Evolutionary conservation across 805 yeast genomes (phyloP), one percentile per base, ranked within the genome.

Genomic region (Metschnikowia borealis): DNA sequence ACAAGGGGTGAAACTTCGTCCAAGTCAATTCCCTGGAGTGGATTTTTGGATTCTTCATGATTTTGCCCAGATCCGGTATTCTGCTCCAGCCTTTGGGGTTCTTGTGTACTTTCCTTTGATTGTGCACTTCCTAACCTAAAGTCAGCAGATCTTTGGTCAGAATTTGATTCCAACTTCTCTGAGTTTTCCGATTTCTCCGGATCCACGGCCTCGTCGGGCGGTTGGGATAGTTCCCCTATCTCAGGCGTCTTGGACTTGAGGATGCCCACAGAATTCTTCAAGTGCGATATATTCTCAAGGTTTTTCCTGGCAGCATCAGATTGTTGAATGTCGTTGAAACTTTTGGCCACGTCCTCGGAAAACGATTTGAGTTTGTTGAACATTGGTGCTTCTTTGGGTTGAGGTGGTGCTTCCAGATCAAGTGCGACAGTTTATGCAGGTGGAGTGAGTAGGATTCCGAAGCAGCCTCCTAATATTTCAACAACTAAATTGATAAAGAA

Each of bases 1-100:
- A 89, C 67, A 4, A 78, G 81, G 2, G 78, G 76, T 0, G 89
- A 81, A 33, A 86, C 62, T 2, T 74, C 75, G n/a, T 70, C 70
- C 6, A 77, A 47, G 38, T 69, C 63, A 1, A 66, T 67, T 43
- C 51, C 55, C 15, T 47, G 51, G 26, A 56, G 52, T 20, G 61
- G 59, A 6, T 48, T 51, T 13, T 39, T 39, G 18, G 34, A 3
- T 11, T n/a, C 26, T 6, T n/a, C 21, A 15, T 43, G 8, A 20
- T 26, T 11, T 23, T 8, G 10, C 33, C 11, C 29, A 26, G 29
- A 26, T 26, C 29, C 29, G 29, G 11, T 10, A 26, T 26, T 26
- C 29, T 26, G 29, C 29, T 26, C 29, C 29, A 26, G 29, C 5
- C 11, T 26, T 26, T 10, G 11, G 29, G 11, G 11, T 26, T 26